Conservation (phyloP, 2,329 filamentous ascomycete species). For the Escovopsis sp. region DNA sequence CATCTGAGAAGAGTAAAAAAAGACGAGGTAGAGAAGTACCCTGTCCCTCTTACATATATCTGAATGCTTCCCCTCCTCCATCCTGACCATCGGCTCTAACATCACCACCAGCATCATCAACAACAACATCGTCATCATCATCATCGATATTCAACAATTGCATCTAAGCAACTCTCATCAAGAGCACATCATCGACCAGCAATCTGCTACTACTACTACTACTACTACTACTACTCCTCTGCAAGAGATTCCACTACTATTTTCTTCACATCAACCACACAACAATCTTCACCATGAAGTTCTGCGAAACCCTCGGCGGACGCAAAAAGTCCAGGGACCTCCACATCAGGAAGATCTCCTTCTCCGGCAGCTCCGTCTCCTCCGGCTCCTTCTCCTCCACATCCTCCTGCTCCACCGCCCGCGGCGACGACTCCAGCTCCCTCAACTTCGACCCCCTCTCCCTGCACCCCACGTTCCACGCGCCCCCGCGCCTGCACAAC, state of each 20-base stretch:
- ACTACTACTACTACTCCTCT: too few species aligned
- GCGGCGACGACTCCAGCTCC: slow-evolving; percentile 9
- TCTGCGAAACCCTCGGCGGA: slow-evolving; percentile 22
- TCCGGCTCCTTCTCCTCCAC: slow-evolving; percentile 21
- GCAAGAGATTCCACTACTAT: too few species aligned
- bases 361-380: slow-evolving; percentile 25
- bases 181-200: slow-evolving; percentile 1
- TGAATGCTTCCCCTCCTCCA: background rate
- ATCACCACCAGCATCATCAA: background rate
- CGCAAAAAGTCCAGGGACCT: slow-evolving; percentile 23
- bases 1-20: too few species aligned
- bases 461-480: slow-evolving; percentile 20
- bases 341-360: slow-evolving; percentile 27
- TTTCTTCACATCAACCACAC: background rate
- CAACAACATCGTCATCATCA: background rate
- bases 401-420: slow-evolving; percentile 15
- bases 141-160: background rate
- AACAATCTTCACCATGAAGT: slow-evolving; percentile 3
- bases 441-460: slow-evolving; percentile 19
- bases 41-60: slow-evolving; percentile 1
- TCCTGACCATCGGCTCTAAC: too few species aligned
- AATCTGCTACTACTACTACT: background rate
- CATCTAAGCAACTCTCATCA: too few species aligned
- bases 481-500: slow-evolving; percentile 23
- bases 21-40: background rate